Conservation (phyloP, 805 yeast species). For the Monosporozyma unispora region DNA sequence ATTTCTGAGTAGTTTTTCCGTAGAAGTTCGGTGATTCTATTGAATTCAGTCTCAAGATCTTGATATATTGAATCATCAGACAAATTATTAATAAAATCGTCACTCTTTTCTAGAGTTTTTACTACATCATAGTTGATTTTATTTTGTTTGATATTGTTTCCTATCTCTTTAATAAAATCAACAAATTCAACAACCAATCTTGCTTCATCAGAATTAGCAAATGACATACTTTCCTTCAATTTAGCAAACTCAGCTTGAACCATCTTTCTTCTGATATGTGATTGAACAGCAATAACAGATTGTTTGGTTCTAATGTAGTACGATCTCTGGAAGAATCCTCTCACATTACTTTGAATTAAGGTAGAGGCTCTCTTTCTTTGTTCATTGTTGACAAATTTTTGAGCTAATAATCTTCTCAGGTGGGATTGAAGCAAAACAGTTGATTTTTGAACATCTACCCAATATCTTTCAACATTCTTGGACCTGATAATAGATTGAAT, state of each 20-base stretch:
- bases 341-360: constrained; percentile 56
- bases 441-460: constrained; percentile 12
- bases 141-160: constrained; percentile 69
- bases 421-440: constrained; percentile 36
- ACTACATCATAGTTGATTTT: constrained; percentile 46
- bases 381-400: constrained; percentile 39
- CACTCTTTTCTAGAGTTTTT: constrained; percentile 31
- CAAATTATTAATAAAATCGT: background rate
- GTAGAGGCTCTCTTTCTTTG: constrained; percentile 51
- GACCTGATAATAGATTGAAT: constrained; percentile 66
- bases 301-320: constrained; percentile 35
- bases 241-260: constrained; percentile 50
- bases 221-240: background rate
- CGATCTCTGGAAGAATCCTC: constrained; percentile 48
- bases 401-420: constrained; percentile 38
- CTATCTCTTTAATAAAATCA: constrained; percentile 50
- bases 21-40: background rate
- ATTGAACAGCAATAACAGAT: constrained; percentile 62
- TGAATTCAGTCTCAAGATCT: constrained; percentile 29
- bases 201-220: constrained; percentile 19
- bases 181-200: constrained; percentile 4
- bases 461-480: constrained; percentile 35
- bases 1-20: constrained; percentile 2
- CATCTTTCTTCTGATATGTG: constrained; percentile 55
- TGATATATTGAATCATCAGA: constrained; percentile 25